Evolutionary conservation across 2,329 filamentous ascomycete genomes (phyloP).

Genomic region (Fusarium sp.): DNA sequence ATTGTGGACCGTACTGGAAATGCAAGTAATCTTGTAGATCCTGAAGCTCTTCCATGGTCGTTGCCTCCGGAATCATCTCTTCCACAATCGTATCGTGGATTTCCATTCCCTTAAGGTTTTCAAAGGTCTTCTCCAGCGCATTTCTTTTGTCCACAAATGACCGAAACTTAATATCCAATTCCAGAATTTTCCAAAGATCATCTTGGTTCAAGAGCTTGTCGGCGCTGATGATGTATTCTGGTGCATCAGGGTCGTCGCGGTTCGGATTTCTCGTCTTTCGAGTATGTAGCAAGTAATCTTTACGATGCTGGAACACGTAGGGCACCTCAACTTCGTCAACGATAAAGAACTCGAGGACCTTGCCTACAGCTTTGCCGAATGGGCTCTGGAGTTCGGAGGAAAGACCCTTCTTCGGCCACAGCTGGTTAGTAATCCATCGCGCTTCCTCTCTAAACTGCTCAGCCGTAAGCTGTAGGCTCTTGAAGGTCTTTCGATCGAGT

Average conservation of each 20-base stretch:
- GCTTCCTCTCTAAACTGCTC: constrained; percentile 93
- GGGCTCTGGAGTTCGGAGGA: constrained; percentile 79
- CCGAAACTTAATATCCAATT: constrained; percentile 94
- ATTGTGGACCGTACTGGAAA: constrained; percentile 87
- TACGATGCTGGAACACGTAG: constrained; percentile 97
- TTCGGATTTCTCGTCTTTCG: constrained; percentile 75
- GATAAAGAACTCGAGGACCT: constrained; percentile 95
- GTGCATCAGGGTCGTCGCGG: constrained; percentile 76
- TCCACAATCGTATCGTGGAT: constrained; percentile 82
- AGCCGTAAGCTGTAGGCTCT: constrained; percentile 80
- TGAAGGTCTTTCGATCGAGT: constrained; percentile 89
- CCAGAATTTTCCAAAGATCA: constrained; percentile 94
- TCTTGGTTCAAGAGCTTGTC: constrained; percentile 93
- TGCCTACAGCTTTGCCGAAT: constrained; percentile 89
- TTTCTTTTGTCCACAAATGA: constrained; percentile 94
- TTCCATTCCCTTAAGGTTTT: constrained; percentile 75
- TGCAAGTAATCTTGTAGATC: constrained; percentile 97
- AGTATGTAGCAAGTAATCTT: constrained; percentile 95
- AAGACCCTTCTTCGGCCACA: constrained; percentile 89
- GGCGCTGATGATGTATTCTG: constrained; percentile 80
- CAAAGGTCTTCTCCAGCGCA: constrained; percentile 82
- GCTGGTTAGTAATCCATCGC: constrained; percentile 88
- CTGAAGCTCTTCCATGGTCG: constrained; percentile 94
- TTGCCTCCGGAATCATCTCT: constrained; percentile 82
- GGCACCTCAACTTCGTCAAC: constrained; percentile 95